Conservation (phyloP, 768 basidiomycete species). For the Serendipita sp. region DNA sequence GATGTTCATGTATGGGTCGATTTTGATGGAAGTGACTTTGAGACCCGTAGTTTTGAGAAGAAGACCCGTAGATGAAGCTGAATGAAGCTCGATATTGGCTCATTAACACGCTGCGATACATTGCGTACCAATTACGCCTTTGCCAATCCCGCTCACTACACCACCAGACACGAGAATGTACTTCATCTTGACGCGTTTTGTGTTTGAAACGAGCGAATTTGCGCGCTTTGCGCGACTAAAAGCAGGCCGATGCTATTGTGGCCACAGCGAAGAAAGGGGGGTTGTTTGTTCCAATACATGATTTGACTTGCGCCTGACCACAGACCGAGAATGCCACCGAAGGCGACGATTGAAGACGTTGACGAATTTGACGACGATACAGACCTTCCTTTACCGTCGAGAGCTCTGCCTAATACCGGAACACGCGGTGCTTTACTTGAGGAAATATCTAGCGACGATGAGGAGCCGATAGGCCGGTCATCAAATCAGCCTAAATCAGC, state of each 20-base stretch:
- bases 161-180: constrained; percentile 94
- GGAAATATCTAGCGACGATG: constrained; percentile 39
- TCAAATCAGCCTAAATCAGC: background rate
- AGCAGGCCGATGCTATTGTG: background rate
- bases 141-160: constrained; percentile 97
- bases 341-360: constrained; percentile 15
- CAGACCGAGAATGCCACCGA: background rate
- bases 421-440: constrained; percentile 61
- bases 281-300: background rate
- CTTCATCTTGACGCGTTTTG: constrained; percentile 27
- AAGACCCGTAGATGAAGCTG: constrained; percentile 93
- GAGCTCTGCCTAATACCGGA: constrained; percentile 48
- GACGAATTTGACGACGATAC: constrained; percentile 91
- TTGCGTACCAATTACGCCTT: constrained; percentile 86
- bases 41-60: constrained; percentile 88
- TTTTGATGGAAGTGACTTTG: constrained; percentile 98
- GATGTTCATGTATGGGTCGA: constrained; percentile 99
- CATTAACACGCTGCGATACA: background rate
- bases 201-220: background rate
- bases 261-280: background rate
- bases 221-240: background rate
- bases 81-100: constrained; percentile 16
- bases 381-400: constrained; percentile 65
- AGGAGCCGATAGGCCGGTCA: constrained; percentile 11
- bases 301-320: background rate